Base-by-base conservation (phyloP, 768 basidiomycete species). In the Dioszegia aurantiaca region DNA sequence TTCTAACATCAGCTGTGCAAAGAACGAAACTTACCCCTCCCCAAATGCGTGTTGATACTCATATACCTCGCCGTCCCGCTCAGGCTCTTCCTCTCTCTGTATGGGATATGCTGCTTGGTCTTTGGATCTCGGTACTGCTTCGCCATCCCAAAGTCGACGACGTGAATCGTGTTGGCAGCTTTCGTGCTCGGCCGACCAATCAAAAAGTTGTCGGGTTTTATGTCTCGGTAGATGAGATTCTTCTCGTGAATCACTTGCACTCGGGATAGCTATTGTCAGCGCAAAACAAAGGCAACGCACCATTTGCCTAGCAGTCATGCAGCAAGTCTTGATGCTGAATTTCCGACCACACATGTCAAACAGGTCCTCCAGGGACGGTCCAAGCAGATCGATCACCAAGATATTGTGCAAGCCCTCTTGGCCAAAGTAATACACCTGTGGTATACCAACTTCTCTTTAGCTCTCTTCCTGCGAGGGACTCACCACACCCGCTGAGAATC, bases 281-380 rank as follows among this genome's bases (percentile, higher is more conserved):
- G 12, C 17, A 5, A 21, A 21, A 2, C 14, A 4, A n/a, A n/a
- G 8, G 21, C n/a, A 39, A 55, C 40, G 77, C 62, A 93, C 94
- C 94, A 98, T 98, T 79, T 98, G 95, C 72, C 90, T 87, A 58
- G 95, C 95, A 36, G 91, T 90, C 92, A 98, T 94, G 79, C 91
- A 95, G 36, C 95, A 93, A 27, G 95, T 98, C 84, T 99, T 98
- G 79, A 89, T 87, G 61, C 87, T 87, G 79, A 99, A 98, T 78
- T 95, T 97, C 67, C 95, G 85, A 3, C 90, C 90, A 72, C 95
- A 99, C 89, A 98, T 93, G 79, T 99, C 95, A 76, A 99, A 99
- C 55, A 99, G 81, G 77, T 99, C 95, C 79, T 99, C 95, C 62
- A 99, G 78, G 75, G 89, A 92, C 11, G 94, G 94, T 2, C 95